A percentile compares a stretch with the other conserved stretches of the same genome.
Conservation (phyloP, 306 rosid genomes). For the Vigna angularis region DNA sequence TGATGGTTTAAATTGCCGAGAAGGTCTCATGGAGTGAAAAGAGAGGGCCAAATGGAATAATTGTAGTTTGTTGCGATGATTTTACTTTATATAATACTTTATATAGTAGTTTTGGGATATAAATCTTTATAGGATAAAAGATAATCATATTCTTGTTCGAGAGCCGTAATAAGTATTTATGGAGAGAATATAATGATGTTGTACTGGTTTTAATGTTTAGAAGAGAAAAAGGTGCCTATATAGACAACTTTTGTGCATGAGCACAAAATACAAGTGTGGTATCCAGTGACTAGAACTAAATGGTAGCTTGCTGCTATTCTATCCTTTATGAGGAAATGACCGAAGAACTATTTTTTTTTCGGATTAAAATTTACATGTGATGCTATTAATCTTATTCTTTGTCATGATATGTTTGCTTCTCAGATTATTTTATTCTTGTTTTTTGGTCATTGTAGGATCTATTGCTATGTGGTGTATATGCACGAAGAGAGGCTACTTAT, state of each 20-base stretch:
- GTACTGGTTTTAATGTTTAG: neutral
- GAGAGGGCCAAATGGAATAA: neutral
- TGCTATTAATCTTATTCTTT: conserved; percentile 24
- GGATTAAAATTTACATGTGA: conserved; percentile 28
- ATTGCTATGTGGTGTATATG: conserved; percentile 92
- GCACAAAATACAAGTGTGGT: neutral
- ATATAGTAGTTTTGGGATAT: conserved; percentile 9
- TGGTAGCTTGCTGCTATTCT: conserved; percentile 27
- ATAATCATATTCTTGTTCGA: neutral
- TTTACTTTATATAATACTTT: conserved; percentile 5
- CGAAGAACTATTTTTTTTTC: conserved; percentile 3
- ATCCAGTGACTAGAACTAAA: conserved; percentile 5
- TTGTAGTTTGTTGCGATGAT: neutral
- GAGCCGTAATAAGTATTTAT: neutral
- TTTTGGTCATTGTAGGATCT: conserved; percentile 66
- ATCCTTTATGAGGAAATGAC: conserved; percentile 19
- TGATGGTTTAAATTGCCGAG: neutral
- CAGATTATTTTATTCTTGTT: conserved; percentile 13
- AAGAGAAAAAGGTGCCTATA: conserved; percentile 4
- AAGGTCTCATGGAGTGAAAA: neutral
- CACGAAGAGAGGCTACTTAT: conserved; percentile 83
- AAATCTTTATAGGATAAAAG: neutral
- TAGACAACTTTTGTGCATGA: neutral
- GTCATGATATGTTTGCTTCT: conserved; percentile 11
- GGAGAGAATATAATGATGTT: conserved; percentile 3